These are phyloP conservation scores for Bathelium albidoporum DNA, from an alignment of 495 filamentous ascomycete species.

Conservation along the genomic window DNA sequence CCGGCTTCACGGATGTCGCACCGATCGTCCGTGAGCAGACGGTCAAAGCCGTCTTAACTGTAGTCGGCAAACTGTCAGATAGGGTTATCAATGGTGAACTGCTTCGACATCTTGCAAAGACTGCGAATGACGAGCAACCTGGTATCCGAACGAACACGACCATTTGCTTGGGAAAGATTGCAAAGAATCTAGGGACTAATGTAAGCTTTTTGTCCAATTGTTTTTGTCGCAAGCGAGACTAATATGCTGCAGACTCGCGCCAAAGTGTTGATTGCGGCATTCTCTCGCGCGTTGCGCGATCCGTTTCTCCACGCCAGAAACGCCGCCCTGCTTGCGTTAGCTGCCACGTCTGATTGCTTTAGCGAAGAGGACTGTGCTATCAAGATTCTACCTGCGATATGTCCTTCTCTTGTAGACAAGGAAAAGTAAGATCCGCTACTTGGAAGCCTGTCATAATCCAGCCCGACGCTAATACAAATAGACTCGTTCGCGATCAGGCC, in stretches of 20 bases:
- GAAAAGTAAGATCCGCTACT: conserved; percentile 50
- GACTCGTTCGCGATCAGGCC: conserved; percentile 75
- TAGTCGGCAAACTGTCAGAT: conserved; percentile 84
- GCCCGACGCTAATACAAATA: conserved; percentile 14
- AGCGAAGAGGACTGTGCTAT: conserved; percentile 80
- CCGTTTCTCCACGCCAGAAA: conserved; percentile 90
- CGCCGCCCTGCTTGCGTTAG: conserved; percentile 74
- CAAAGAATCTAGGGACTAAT: conserved; percentile 68
- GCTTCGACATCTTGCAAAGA: conserved; percentile 83
- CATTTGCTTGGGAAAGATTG: conserved; percentile 92
- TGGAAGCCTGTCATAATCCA: background rate
- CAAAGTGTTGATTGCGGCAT: conserved; percentile 89
- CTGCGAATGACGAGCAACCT: conserved; percentile 93
- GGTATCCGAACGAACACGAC: conserved; percentile 97
- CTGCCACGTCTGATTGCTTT: conserved; percentile 77
- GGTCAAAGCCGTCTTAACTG: conserved; percentile 76
- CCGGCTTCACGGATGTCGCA: conserved; percentile 84
- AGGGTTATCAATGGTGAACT: conserved; percentile 88
- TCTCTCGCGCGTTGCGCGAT: conserved; percentile 76
- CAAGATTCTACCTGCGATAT: conserved; percentile 72
- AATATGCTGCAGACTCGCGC: conserved; percentile 46
- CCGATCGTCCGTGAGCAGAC: conserved; percentile 92
- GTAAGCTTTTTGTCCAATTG: conserved; percentile 31
- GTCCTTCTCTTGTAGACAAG: conserved; percentile 72
- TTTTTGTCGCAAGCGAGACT: conserved; percentile 4